Evolutionary conservation across 2,329 filamentous ascomycete species (phyloP).

Genomic region (Domatiomyces globalis): DNA sequence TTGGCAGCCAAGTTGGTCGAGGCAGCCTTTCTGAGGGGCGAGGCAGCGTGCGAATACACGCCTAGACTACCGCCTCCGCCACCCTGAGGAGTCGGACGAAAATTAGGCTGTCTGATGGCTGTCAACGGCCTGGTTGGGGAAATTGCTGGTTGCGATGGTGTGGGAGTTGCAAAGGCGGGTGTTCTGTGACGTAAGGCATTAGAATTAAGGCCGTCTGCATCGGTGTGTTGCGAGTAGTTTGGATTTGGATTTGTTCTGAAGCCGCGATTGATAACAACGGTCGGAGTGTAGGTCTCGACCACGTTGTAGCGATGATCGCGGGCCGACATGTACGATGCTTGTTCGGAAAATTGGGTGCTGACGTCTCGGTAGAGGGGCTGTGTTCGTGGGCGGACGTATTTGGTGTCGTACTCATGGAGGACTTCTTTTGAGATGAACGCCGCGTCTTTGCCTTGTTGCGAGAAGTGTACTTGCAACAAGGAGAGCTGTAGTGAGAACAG

Average conservation of each 20-base stretch:
- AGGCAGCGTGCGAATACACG: conserved; percentile 64
- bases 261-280: conserved; percentile 52
- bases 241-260: conserved; percentile 76
- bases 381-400: conserved; percentile 84
- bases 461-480: conserved; percentile 58
- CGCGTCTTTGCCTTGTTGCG: conserved; percentile 73
- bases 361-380: conserved; percentile 66
- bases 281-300: conserved; percentile 49
- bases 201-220: conserved; percentile 43
- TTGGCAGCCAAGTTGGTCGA: conserved; percentile 38
- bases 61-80: conserved; percentile 67
- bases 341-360: conserved; percentile 57
- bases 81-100: conserved; percentile 29
- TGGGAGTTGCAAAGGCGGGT: conserved; percentile 28
- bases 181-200: conserved; percentile 29
- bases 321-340: conserved; percentile 24
- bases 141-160: conserved; percentile 35
- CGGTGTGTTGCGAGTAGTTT: conserved; percentile 56
- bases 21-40: conserved; percentile 66
- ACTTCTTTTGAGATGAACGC: conserved; percentile 81
- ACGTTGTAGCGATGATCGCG: conserved; percentile 35
- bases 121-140: conserved; percentile 30
- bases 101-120: conserved; percentile 42
- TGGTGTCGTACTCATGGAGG: conserved; percentile 86
- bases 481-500: conserved; percentile 66